Evolutionary conservation across 176 grass and related monocot genomes (phyloP).

Genomic region (Carex pumila): DNA sequence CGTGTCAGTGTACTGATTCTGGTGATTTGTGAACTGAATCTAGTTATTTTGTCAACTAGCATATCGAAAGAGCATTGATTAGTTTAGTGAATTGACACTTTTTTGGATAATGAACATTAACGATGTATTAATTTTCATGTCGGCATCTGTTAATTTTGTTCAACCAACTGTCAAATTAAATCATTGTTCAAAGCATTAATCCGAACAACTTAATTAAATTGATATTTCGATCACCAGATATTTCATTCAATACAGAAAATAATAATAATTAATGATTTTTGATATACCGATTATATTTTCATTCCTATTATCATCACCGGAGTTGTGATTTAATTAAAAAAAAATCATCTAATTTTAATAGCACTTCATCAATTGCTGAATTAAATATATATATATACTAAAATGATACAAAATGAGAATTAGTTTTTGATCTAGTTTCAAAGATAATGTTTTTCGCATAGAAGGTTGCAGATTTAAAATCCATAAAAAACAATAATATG

Average conservation of each 20-base stretch:
- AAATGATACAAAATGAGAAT: no score
- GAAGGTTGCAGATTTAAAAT: no score
- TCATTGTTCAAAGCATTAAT: neutral
- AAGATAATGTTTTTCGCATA: no score
- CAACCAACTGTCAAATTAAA: neutral
- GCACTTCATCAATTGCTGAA: no score
- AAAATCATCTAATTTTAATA: no score
- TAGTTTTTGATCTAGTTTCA: no score
- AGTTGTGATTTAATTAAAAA: no score
- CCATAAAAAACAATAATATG: no score
- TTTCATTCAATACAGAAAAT: neutral
- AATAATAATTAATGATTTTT: neutral
- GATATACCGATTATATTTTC: no score
- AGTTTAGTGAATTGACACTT: neutral
- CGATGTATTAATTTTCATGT: neutral
- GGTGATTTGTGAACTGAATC: neutral
- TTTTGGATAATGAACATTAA: neutral
- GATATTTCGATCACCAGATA: neutral
- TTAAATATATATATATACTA: no score
- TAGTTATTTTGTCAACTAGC: neutral
- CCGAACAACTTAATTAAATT: neutral
- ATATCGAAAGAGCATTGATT: neutral
- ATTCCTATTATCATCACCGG: no score
- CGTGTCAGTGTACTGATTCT: neutral
- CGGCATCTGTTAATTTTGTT: neutral